A percentile compares a stretch with the other conserved stretches of the same genome.
Conservation (phyloP, 108 stramenopile genomes). For the Conticribra weissflogii region DNA sequence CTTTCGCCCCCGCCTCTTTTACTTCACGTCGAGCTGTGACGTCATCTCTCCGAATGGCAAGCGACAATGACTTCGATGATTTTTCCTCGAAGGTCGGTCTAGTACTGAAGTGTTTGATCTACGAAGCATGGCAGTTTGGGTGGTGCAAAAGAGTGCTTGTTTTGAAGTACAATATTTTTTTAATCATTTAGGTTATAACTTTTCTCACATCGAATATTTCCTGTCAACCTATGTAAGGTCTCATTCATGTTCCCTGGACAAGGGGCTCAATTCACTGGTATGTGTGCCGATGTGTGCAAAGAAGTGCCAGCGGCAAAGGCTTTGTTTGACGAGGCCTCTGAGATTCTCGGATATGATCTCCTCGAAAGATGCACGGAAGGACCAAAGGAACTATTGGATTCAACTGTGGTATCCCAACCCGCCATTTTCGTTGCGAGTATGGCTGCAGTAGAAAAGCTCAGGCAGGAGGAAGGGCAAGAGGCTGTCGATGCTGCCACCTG, state of each 20-base stretch:
- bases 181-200: too few species aligned
- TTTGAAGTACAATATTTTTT: too few species aligned
- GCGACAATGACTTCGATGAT: slow-evolving; percentile 88
- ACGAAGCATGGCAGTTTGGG: too few species aligned
- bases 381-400: slow-evolving; percentile 94
- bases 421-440: slow-evolving; percentile 98
- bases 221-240: slow-evolving; percentile 22
- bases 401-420: slow-evolving; percentile 96
- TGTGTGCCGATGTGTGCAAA: slow-evolving; percentile 83
- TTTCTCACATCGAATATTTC: too few species aligned
- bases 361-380: slow-evolving; percentile 90
- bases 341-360: slow-evolving; percentile 96
- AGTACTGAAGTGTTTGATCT: neutral
- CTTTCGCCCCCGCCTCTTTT: slow-evolving; percentile 60
- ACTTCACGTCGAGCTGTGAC: slow-evolving; percentile 49
- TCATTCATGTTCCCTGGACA: slow-evolving; percentile 98
- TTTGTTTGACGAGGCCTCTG: slow-evolving; percentile 93
- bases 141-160: too few species aligned
- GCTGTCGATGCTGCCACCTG: slow-evolving; percentile 93
- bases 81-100: slow-evolving; percentile 75
- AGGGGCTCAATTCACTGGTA: slow-evolving; percentile 92
- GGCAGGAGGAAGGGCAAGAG: slow-evolving; percentile 85
- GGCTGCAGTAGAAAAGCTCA: slow-evolving; percentile 97
- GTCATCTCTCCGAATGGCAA: slow-evolving; percentile 36
- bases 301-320: slow-evolving; percentile 93